A percentile compares a stretch with the other conserved stretches of the same genome.
Conservation (phyloP, 495 filamentous ascomycete genomes). For the Penicillium mononematosum region DNA sequence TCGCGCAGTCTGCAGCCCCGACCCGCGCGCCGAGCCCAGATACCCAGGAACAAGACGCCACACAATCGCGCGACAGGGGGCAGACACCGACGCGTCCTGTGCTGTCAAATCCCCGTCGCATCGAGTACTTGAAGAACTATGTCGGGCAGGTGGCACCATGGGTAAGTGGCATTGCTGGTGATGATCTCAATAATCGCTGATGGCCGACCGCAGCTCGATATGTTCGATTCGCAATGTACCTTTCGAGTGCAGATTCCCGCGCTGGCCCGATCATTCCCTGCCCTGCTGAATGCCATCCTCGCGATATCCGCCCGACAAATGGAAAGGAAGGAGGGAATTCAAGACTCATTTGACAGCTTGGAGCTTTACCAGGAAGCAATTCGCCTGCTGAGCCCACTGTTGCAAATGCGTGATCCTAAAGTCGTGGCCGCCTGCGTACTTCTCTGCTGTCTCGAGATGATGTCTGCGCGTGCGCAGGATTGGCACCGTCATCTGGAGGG, state of each 20-base stretch:
- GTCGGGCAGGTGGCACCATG: conserved; percentile 47
- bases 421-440: conserved; percentile 43
- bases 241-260: conserved; percentile 44
- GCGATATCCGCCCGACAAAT: conserved; percentile 45
- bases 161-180: conserved; percentile 20
- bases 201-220: conserved; percentile 41
- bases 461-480: conserved; percentile 46
- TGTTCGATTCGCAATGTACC: conserved; percentile 47
- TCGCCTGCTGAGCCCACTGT: conserved; percentile 34
- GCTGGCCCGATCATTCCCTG: conserved; percentile 38
- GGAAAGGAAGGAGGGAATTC: conserved; percentile 40
- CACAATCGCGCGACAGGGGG: not conserved
- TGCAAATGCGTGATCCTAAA: conserved; percentile 41
- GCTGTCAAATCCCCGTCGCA: conserved; percentile 26
- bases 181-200: conserved; percentile 1
- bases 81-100: conserved; percentile 19
- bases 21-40: conserved; percentile 28
- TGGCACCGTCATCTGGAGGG: conserved; percentile 51
- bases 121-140: conserved; percentile 47
- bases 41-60: conserved; percentile 2
- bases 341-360: conserved; percentile 40
- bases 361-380: conserved; percentile 50
- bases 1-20: conserved; percentile 36
- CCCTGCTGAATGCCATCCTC: conserved; percentile 42
- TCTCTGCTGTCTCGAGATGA: conserved; percentile 49